These are phyloP conservation scores for Dendrocalamus sinicus DNA, from an alignment of 176 grass and related monocot genomes.

Conservation along the genomic window DNA sequence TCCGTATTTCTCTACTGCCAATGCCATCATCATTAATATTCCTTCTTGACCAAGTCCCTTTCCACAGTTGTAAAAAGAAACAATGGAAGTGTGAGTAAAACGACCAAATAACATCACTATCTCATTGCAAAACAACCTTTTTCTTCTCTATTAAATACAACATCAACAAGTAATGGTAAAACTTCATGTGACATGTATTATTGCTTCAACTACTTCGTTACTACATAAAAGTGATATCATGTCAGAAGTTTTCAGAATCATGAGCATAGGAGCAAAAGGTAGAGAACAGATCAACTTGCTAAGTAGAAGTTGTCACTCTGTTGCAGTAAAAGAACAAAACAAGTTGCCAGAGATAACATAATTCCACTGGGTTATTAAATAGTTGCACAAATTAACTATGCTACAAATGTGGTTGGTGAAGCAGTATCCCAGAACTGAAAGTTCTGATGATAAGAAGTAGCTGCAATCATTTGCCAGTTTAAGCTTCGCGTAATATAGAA, in stretches of 20 bases:
- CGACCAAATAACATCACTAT: background rate
- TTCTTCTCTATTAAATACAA: background rate
- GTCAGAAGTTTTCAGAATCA: background rate
- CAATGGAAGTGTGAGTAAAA: background rate
- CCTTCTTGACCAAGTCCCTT: conserved; percentile 84
- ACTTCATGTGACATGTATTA: conserved; percentile 12
- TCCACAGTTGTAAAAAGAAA: conserved; percentile 52
- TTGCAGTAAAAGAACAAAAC: conserved; percentile 2
- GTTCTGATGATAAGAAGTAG: conserved; percentile 1
- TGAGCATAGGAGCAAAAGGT: background rate
- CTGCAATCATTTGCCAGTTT: background rate
- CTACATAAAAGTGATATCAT: conserved; percentile 20
- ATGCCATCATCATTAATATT: conserved; percentile 33
- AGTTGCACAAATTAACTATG: background rate
- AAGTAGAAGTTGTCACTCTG: background rate
- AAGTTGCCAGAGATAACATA: conserved; percentile 4
- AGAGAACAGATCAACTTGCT: background rate
- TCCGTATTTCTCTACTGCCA: no score
- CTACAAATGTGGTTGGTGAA: background rate
- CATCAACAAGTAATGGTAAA: background rate
- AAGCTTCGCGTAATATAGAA: background rate
- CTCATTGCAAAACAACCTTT: background rate
- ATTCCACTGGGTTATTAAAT: background rate
- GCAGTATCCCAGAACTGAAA: background rate
- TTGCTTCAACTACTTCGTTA: background rate